Conservation (phyloP, 2,329 filamentous ascomycete species). For the Plectosphaerella plurivora region DNA sequence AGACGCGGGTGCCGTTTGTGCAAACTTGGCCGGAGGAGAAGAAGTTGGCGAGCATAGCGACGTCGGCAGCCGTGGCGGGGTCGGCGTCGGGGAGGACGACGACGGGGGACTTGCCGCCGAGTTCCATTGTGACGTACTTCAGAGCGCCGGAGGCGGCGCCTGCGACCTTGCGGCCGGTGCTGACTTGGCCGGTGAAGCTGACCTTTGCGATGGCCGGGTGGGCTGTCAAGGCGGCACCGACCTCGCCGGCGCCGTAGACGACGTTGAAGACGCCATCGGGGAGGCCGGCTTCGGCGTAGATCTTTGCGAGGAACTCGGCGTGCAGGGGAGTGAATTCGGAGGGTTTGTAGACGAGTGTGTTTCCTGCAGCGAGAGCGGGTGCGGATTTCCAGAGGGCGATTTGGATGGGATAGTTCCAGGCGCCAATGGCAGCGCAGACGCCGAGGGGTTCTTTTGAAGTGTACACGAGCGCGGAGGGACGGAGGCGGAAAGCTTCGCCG, state of each 20-base stretch:
- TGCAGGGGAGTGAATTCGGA: conserved; percentile 87
- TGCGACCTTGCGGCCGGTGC: conserved; percentile 79
- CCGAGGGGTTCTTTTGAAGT: conserved; percentile 78
- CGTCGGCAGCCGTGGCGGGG: conserved; percentile 75
- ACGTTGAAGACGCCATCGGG: conserved; percentile 85
- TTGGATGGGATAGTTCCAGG: conserved; percentile 91
- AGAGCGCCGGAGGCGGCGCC: conserved; percentile 69
- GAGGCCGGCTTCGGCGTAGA: conserved; percentile 75
- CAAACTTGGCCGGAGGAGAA: conserved; percentile 89
- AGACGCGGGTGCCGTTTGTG: conserved; percentile 87
- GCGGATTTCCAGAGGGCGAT: conserved; percentile 89
- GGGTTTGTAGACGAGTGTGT: conserved; percentile 89
- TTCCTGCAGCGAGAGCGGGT: conserved; percentile 78
- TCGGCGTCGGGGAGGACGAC: conserved; percentile 78
- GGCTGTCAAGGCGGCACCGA: conserved; percentile 69
- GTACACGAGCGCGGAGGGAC: conserved; percentile 76
- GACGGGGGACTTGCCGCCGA: conserved; percentile 81
- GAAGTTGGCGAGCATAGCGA: conserved; percentile 92
- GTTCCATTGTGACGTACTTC: conserved; percentile 91
- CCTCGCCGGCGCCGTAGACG: conserved; percentile 73
- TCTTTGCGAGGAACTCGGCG: conserved; percentile 66
- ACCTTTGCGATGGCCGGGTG: conserved; percentile 77
- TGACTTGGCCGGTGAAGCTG: conserved; percentile 84
- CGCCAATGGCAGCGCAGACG: conserved; percentile 81
- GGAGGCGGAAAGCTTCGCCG: conserved; percentile 70